Conservation (phyloP, 2,329 filamentous ascomycete genomes). For the Cytospora paraplurivora region DNA sequence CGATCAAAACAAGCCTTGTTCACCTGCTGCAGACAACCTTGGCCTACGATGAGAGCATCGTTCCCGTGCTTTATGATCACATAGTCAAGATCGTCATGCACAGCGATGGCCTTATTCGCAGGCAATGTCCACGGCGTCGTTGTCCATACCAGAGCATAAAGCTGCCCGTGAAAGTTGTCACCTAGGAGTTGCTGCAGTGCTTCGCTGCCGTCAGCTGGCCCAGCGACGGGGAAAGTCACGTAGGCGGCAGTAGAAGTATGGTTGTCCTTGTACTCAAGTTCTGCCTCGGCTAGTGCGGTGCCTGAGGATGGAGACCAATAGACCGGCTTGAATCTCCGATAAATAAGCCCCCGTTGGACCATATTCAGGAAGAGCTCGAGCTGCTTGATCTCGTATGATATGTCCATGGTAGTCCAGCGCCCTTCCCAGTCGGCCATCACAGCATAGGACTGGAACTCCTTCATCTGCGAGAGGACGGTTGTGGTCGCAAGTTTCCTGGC, state of each 20-base stretch:
- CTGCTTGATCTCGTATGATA: slow-evolving; percentile 72
- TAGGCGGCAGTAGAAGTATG: slow-evolving; percentile 75
- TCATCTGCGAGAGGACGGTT: slow-evolving; percentile 73
- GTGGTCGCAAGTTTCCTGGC: slow-evolving; percentile 67
- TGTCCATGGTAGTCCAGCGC: slow-evolving; percentile 79
- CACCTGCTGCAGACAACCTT: slow-evolving; percentile 66
- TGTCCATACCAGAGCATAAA: slow-evolving; percentile 94
- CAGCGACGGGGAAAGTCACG: slow-evolving; percentile 73
- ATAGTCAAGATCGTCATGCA: slow-evolving; percentile 76
- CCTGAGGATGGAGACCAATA: slow-evolving; percentile 83
- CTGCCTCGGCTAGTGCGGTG: slow-evolving; percentile 80
- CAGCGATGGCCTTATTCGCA: slow-evolving; percentile 85
- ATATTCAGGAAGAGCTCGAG: slow-evolving; percentile 74
- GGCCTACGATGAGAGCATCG: slow-evolving; percentile 70
- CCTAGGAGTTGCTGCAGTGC: slow-evolving; percentile 41
- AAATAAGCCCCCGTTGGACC: slow-evolving; percentile 72
- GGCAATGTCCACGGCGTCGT: slow-evolving; percentile 98
- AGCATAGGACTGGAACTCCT: slow-evolving; percentile 70
- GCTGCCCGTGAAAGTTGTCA: slow-evolving; percentile 44
- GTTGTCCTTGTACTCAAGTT: slow-evolving; percentile 79
- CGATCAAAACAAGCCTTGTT: slow-evolving; percentile 54
- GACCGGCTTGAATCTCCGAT: slow-evolving; percentile 78
- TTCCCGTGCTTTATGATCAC: slow-evolving; percentile 60
- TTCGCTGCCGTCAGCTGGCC: slow-evolving; percentile 43
- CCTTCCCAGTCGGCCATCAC: slow-evolving; percentile 81